Conservation (phyloP, 805 yeast species). For the Ogataea polymorpha region DNA sequence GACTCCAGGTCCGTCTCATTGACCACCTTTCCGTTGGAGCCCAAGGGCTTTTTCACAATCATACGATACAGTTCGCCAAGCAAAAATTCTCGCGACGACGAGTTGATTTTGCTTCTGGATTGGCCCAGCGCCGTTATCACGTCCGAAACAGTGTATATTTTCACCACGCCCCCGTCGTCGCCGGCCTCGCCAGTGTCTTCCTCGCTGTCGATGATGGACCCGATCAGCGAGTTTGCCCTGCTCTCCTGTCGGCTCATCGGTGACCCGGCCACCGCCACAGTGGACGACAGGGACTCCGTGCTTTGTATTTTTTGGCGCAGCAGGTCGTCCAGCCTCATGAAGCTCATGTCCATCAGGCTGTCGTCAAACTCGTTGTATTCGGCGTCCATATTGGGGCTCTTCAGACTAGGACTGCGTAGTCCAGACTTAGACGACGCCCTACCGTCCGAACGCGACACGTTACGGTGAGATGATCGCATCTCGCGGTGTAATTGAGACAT, state of each 20-base stretch:
- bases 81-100: constrained; percentile 45
- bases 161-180: constrained; percentile 13
- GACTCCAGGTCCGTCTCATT: constrained; percentile 37
- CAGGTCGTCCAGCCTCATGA: constrained; percentile 22
- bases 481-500: constrained; percentile 24
- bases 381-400: constrained; percentile 13
- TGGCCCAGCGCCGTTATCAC: constrained; percentile 41
- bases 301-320: constrained; percentile 14
- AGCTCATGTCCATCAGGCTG: constrained; percentile 20
- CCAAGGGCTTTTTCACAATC: constrained; percentile 40
- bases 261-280: neutral
- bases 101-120: constrained; percentile 43
- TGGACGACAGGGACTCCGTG: constrained; percentile 4
- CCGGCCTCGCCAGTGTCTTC: constrained; percentile 9
- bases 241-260: constrained; percentile 23
- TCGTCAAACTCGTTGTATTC: constrained; percentile 21
- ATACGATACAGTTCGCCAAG: constrained; percentile 49
- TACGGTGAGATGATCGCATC: constrained; percentile 4
- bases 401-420: constrained; percentile 13
- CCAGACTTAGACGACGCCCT: constrained; percentile 21
- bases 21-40: constrained; percentile 23
- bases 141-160: constrained; percentile 39
- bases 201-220: constrained; percentile 20
- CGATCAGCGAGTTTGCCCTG: constrained; percentile 27
- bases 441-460: constrained; percentile 1